Base-by-base conservation (phyloP, 2,329 filamentous ascomycete species). In the Hypoxylon rubiginosum region DNA sequence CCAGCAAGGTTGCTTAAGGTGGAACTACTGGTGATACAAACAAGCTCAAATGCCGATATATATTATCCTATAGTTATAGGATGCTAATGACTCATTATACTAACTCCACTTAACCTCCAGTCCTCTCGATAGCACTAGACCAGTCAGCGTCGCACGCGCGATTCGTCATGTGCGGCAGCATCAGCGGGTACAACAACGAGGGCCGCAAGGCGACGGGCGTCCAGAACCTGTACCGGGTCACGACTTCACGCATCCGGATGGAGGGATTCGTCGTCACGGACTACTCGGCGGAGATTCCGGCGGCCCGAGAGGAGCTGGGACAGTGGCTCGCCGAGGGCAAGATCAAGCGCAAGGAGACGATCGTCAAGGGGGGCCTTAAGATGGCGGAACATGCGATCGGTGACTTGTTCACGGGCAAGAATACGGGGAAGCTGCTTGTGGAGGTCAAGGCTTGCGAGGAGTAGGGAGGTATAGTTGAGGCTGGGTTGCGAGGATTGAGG, bases 231-330 rank as follows among this genome's bases (percentile, higher is more conserved):
- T 62, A 62, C 57, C 67, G 72, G 17, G 62, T 79, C 48, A 72
- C 73, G 4, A 45, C 66, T 4, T 73, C 83, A 82, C 79, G 87
- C 64, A 85, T 89, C 74, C 84, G 80, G 57, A 88, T 92, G 83
- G 84, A 91, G 79, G 90, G 90, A 0, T 94, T 94, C 79, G 90
- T 94, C 67, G 86, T 93, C 52, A 86, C 92, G 59, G 92, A 94
- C 76, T 92, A 85, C 73, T 79, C 77, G 4, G 80, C 85, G 56
- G 83, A 90, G 73, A 91, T 86, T 75, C 74, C 83, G 0, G 76
- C 80, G 45, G 92, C 90, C 0, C 79, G 85, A 70, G 81, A 85
- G 74, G 84, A 93, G 71, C 80, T 94, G 13, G 84, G 84, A 1
- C 78, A 86, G 68, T 94, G 91, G 91, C 75, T 93, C n/a, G 80